Base-by-base conservation (phyloP, 345 rosid species). In the Isatis tinctoria region DNA sequence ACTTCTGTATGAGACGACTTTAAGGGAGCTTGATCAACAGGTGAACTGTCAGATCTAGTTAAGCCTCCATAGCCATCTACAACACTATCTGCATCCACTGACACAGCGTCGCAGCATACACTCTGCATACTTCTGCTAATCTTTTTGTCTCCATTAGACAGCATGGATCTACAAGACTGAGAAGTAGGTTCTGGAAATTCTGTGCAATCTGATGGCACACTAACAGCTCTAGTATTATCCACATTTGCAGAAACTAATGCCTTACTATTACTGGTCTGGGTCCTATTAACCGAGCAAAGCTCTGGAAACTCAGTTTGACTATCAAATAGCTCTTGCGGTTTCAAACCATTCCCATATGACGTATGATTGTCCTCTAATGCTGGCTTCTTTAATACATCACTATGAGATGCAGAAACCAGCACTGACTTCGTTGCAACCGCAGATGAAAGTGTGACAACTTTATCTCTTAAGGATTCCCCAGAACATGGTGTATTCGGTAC, bases 391-490 rank as follows among this genome's bases (percentile, higher is more conserved):
- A 63, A 41, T 30, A 28, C 53, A 78, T 69, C 80, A 41, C 32
- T 69, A 32, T 74, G 81, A 67, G 71, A 47, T 56, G 71, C 20
- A 74, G 78, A 65, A 8, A 59, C 70, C 78, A 78, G 81, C 47
- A 68, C 59, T 28, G 85, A 72, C 53, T 70, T 57, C 37, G 66
- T 73, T 65, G 73, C 69, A 75, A 76, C 85, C 14, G 41, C 83
- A 48, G 85, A 72, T 20, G 86, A 22, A 24, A 41, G 52, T 16
- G 76, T 44, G 39, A 83, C 91, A 67, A 83, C 26, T 74, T 77
- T 88, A 49, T 78, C 85, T 71, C 81, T 87, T 57, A 80, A 30
- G 56, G 87, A 70, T 60, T 87, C 96, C 82, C 87, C 80, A 40
- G 81, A 80, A 74, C 70, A 79, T 30, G 69, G 75, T 41, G 81